These are phyloP conservation scores for Strobilomyces confusus DNA, from an alignment of 768 basidiomycete genomes.

Conservation along the genomic window DNA sequence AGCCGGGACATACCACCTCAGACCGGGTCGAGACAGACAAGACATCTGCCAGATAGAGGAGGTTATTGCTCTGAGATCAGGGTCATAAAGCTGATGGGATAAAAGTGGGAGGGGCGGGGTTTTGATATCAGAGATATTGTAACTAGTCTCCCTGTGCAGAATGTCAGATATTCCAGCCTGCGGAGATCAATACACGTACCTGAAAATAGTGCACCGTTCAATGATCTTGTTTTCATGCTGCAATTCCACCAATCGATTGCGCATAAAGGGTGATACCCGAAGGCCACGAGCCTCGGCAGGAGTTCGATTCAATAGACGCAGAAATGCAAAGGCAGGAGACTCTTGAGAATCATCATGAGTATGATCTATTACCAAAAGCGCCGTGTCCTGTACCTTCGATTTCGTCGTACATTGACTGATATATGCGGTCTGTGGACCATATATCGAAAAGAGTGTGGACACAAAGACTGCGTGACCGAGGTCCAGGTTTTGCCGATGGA, in stretches of 20 bases:
- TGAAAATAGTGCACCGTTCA: constrained; percentile 41
- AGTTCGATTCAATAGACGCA: constrained; percentile 61
- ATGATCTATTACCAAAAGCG: neutral
- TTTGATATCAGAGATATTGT: constrained; percentile 17
- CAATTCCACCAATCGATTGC: constrained; percentile 46
- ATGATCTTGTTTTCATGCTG: constrained; percentile 40
- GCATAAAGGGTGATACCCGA: constrained; percentile 57
- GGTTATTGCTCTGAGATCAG: constrained; percentile 60
- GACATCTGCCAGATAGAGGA: constrained; percentile 63
- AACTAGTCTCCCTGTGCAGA: constrained; percentile 19
- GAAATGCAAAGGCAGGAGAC: constrained; percentile 66
- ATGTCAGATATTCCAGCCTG: constrained; percentile 4
- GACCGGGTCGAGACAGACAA: constrained; percentile 71
- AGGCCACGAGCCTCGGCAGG: constrained; percentile 63
- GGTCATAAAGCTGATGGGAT: constrained; percentile 36
- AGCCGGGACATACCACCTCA: constrained; percentile 84
- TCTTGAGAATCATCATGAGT: constrained; percentile 34
- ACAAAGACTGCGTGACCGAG: constrained; percentile 49
- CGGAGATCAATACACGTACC: constrained; percentile 33
- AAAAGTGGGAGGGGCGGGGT: constrained; percentile 12
- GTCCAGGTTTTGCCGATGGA: constrained; percentile 50
- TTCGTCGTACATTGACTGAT: constrained; percentile 59
- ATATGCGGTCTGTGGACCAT: constrained; percentile 83
- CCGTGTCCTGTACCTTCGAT: constrained; percentile 42
- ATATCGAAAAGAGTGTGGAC: constrained; percentile 77